Conservation (phyloP, 352 stramenopile genomes). For the Globisporangium okanoganense region DNA sequence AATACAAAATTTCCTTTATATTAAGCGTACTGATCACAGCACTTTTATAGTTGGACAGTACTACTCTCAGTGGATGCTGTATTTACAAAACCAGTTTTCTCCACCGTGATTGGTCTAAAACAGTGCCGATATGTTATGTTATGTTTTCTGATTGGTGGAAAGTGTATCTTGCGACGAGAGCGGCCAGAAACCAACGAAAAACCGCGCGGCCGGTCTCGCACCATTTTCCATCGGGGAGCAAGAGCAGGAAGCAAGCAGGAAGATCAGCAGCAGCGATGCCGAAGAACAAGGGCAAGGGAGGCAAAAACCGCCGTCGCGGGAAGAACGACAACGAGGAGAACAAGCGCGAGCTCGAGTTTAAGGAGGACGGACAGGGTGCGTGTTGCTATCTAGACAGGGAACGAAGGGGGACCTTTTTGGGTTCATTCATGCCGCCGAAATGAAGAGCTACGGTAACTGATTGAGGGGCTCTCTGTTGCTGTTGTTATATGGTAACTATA, state of each 20-base stretch:
- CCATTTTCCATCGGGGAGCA: constrained; percentile 19
- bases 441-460: constrained; percentile 2
- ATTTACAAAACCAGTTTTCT: not conserved
- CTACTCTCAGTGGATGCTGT: too few species aligned
- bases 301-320: constrained; percentile 97
- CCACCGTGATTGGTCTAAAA: constrained; percentile 1
- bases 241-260: constrained; percentile 7
- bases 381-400: constrained; percentile 13
- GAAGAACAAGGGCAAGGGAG: constrained; percentile 95
- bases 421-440: not conserved
- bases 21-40: too few species aligned
- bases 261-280: constrained; percentile 41
- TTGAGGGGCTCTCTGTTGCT: not conserved
- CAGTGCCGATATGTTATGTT: not conserved
- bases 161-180: constrained; percentile 1
- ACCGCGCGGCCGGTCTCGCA: constrained; percentile 7
- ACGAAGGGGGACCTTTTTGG: not conserved
- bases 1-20: not conserved
- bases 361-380: constrained; percentile 97
- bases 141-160: not conserved
- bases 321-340: constrained; percentile 99
- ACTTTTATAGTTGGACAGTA: too few species aligned
- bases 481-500: constrained; percentile 21
- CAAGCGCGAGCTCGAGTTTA: constrained; percentile 99
- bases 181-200: constrained; percentile 14